Evolutionary conservation across 1,284 basidiomycete genomes (phyloP), one percentile per base, ranked within the genome.

Genomic region (Marasmius oreades): DNA sequence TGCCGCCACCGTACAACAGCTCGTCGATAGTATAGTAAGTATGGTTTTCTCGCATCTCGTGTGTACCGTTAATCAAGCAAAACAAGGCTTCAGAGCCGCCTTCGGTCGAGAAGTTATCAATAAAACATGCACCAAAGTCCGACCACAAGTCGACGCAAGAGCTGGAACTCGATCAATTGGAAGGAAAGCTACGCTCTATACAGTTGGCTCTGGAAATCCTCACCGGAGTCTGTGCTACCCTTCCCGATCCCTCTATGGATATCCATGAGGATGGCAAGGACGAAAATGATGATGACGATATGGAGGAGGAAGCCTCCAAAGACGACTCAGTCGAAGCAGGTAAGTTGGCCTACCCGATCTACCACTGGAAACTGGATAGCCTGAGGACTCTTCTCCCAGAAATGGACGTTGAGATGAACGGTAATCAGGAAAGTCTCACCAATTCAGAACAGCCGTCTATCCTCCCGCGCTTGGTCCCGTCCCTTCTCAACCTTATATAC

Each of bases 141-240:
- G 90, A 95, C 67, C 86, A 95, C 69, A 87, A 82, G 66, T 81
- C 87, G 2, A 66, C 77, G 0, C 78, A 78, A 6, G 89, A 93
- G 65, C 59, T 82, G 14, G 83, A 87, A 65, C 78, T 96, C 5
- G 88, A 90, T 58, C 73, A 76, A n/a, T 74, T 93, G 39, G 94
- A 97, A 70, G 74, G 78, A 12, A 82, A 75, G 58, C 70, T 96
- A 52, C 80, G 86, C 59, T 89, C 90, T 2, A 78, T 92, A 7
- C 86, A 90, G 60, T 78, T 94, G 34, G 83, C 89, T 18, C 77
- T 97, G 33, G 94, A 97, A 72, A 84, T 96, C 52, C 71, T 96
- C 61, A 95, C 92, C 0, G 88, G 88, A 31, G 77, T 83, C n/a
- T 95, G 92, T 67, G 93, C 92, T n/a, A 90, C 87, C 10, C 72